These are phyloP conservation scores for Pseudotsuga menziesii DNA, from an alignment of 75 land plant species.

Conservation along the genomic window DNA sequence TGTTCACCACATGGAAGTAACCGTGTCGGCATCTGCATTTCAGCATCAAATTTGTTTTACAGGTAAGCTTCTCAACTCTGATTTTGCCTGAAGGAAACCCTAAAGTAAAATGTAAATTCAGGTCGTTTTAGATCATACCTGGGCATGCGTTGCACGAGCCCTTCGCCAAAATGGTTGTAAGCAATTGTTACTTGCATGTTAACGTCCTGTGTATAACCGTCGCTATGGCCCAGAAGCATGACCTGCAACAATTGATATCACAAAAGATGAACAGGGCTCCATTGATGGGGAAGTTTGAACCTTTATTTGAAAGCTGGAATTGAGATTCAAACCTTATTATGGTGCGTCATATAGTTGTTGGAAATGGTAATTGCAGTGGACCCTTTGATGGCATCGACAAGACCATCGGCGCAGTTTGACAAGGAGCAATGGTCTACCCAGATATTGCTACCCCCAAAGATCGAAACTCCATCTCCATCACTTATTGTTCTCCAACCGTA, in stretches of 20 bases:
- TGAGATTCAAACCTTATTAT: slow-evolving; percentile 14
- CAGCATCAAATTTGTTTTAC: neutral
- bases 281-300: too few species aligned
- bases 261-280: too few species aligned
- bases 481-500: slow-evolving; percentile 15
- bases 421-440: slow-evolving; percentile 25
- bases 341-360: slow-evolving; percentile 21
- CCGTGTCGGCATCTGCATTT: slow-evolving; percentile 38
- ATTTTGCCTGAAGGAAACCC: neutral
- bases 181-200: slow-evolving; percentile 41
- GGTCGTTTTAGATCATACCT: slow-evolving; percentile 9
- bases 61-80: too few species aligned
- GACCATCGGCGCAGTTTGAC: slow-evolving; percentile 16
- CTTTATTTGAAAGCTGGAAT: too few species aligned
- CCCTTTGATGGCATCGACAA: slow-evolving; percentile 23
- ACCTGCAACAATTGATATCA: neutral
- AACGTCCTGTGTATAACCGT: slow-evolving; percentile 4
- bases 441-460: slow-evolving; percentile 12
- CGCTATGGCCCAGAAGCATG: slow-evolving; percentile 13
- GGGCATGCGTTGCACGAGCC: slow-evolving; percentile 37
- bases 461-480: slow-evolving; percentile 22
- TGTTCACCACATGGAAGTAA: slow-evolving; percentile 47
- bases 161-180: slow-evolving; percentile 35
- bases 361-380: slow-evolving; percentile 24
- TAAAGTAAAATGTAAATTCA: neutral